Percentiles rank a stretch among this genome's conserved stretches.
These are phyloP conservation scores for Pseudocercospora crystallina DNA, from an alignment of 2,329 filamentous ascomycete species.

Conservation along the genomic window DNA sequence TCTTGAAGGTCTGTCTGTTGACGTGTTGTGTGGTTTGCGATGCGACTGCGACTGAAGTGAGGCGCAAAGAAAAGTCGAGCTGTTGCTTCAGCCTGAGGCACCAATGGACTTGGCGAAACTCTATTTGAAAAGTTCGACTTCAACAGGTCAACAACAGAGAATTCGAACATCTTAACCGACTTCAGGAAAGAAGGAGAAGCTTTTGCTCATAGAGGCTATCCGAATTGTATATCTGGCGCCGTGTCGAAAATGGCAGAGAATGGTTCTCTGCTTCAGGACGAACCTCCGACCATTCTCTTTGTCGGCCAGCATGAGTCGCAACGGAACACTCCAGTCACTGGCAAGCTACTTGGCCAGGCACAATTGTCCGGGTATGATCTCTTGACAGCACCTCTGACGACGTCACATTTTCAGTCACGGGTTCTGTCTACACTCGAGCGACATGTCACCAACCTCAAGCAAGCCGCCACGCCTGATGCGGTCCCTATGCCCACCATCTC, in stretches of 20 bases:
- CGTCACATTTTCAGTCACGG: constrained; percentile 66
- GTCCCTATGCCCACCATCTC: constrained; percentile 49
- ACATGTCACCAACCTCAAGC: constrained; percentile 51
- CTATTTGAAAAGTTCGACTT: too few species aligned
- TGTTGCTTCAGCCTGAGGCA: too few species aligned
- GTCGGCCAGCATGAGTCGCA: constrained; percentile 73
- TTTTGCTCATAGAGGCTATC: too few species aligned
- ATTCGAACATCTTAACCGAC: too few species aligned
- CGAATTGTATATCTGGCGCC: too few species aligned
- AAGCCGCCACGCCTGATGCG: constrained; percentile 40
- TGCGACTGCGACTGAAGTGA: background rate
- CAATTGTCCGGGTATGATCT: constrained; percentile 68
- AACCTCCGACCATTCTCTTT: constrained; percentile 58
- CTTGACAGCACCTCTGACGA: constrained; percentile 76
- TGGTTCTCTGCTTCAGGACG: constrained; percentile 7
- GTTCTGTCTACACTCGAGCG: constrained; percentile 62
- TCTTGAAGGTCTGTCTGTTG: constrained; percentile 30
- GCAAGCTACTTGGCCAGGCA: constrained; percentile 65
- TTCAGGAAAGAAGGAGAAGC: too few species aligned
- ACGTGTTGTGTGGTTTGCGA: background rate
- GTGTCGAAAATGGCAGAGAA: background rate
- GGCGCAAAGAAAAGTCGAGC: too few species aligned
- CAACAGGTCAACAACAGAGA: too few species aligned
- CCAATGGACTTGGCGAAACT: too few species aligned
- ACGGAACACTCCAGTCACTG: constrained; percentile 43